Percentiles rank a stretch among this genome's conserved stretches.
Conservation (phyloP, 352 stramenopile genomes). For the Globisporangium polare region DNA sequence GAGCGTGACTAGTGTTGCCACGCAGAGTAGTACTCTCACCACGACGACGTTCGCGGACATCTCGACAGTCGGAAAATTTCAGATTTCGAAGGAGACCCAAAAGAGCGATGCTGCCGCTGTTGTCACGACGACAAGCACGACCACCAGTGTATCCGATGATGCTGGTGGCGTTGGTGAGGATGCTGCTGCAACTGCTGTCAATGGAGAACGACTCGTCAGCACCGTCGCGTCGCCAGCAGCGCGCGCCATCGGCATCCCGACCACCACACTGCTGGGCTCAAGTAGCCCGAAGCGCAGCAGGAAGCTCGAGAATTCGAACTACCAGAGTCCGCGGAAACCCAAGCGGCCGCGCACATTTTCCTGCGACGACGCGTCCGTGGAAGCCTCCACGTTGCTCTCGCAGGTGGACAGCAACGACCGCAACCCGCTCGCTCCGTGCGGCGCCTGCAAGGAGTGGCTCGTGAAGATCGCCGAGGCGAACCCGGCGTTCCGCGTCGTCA, state of each 20-base stretch:
- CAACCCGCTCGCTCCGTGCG: constrained; percentile 97
- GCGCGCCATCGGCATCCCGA: constrained; percentile 5
- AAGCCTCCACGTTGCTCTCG: constrained; percentile 24
- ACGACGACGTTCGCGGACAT: constrained; percentile 11
- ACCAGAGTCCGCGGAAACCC: constrained; percentile 42
- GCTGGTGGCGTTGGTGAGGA: neutral
- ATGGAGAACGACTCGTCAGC: no score
- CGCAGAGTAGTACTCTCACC: neutral
- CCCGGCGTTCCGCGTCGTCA: constrained; percentile 95
- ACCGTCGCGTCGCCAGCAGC: neutral
- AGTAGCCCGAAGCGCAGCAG: constrained; percentile 4
- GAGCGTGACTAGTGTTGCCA: constrained; percentile 8
- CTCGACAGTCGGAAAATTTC: constrained; percentile 10
- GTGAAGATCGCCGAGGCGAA: constrained; percentile 99
- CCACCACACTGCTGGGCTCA: neutral
- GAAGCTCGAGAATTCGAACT: constrained; percentile 16
- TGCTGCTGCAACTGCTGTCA: neutral
- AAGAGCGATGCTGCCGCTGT: neutral
- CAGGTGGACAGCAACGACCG: constrained; percentile 56
- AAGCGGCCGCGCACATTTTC: constrained; percentile 84
- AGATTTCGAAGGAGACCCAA: constrained; percentile 5
- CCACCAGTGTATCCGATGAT: neutral
- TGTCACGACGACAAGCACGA: neutral
- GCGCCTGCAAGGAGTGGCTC: constrained; percentile 98
- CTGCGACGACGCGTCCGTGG: constrained; percentile 62